Conservation (phyloP, 441 rosid species). For the Euphorbia celastroides region DNA sequence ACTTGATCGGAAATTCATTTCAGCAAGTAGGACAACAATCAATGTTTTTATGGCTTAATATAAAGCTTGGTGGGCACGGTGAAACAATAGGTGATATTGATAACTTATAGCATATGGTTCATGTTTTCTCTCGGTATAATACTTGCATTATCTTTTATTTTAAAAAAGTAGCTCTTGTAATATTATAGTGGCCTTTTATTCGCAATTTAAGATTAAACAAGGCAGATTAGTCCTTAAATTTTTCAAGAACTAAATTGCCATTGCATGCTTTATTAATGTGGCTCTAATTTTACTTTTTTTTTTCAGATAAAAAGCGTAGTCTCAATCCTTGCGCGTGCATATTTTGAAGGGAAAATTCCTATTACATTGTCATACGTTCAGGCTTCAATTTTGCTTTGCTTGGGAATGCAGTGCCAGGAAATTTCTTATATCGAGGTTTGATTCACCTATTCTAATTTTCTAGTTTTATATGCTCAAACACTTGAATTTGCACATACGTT, state of each 20-base stretch:
- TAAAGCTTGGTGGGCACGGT: background rate
- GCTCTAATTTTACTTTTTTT: constrained; percentile 1
- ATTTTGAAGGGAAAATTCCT: constrained; percentile 84
- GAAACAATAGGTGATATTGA: too few species aligned
- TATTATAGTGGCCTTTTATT: background rate
- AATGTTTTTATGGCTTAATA: background rate
- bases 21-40: background rate
- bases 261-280: background rate
- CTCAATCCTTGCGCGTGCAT: constrained; percentile 61
- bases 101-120: too few species aligned
- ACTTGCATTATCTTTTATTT: too few species aligned
- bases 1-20: background rate
- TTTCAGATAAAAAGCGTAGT: constrained; percentile 64
- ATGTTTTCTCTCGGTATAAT: too few species aligned
- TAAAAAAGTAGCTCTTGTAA: background rate
- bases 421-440: constrained; percentile 66
- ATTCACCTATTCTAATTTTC: constrained; percentile 12
- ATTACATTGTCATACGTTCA: constrained; percentile 70
- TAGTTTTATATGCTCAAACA: background rate
- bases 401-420: constrained; percentile 77
- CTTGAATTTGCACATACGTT: background rate
- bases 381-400: constrained; percentile 77
- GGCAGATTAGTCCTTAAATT: background rate
- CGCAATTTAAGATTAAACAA: background rate
- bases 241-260: background rate